phyloP scores from a whole-genome alignment of 805 yeast genomes.

The Zygosaccharomyces lentus region DNA sequence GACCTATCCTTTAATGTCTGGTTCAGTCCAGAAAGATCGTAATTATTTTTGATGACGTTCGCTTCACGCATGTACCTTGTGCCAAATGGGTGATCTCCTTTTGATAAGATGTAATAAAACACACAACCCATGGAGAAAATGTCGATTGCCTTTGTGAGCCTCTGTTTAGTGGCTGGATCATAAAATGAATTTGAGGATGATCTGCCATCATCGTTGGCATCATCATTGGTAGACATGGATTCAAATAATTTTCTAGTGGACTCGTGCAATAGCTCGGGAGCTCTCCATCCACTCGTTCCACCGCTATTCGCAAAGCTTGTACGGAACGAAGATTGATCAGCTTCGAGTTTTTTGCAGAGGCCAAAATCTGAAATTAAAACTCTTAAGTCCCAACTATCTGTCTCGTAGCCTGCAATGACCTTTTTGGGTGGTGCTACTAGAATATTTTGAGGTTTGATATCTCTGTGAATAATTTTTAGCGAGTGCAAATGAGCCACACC shows the following conservation, averaged over 20 bases:
- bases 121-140: constrained; percentile 94
- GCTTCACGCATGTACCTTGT: constrained; percentile 83
- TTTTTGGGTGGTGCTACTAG: constrained; percentile 69
- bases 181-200: constrained; percentile 23
- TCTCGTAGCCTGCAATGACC: constrained; percentile 17
- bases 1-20: constrained; percentile 24
- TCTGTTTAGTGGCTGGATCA: constrained; percentile 44
- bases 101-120: constrained; percentile 76
- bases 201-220: constrained; percentile 29
- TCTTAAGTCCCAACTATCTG: constrained; percentile 46
- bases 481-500: constrained; percentile 87
- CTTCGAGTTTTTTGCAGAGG: constrained; percentile 83
- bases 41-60: constrained; percentile 70
- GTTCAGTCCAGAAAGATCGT: constrained; percentile 43
- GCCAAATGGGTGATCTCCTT: constrained; percentile 94
- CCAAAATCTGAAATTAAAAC: constrained; percentile 94
- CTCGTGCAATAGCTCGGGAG: constrained; percentile 70
- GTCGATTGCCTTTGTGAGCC: constrained; percentile 86
- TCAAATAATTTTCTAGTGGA: constrained; percentile 15
- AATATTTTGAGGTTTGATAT: constrained; percentile 90
- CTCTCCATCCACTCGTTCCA: constrained; percentile 98
- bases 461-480: constrained; percentile 89
- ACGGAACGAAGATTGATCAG: constrained; percentile 87
- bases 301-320: constrained; percentile 86
- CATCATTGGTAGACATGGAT: constrained; percentile 28